Evolutionary conservation across 179 eudicot genomes (phyloP).

Genomic region (Drosera spatulata): DNA sequence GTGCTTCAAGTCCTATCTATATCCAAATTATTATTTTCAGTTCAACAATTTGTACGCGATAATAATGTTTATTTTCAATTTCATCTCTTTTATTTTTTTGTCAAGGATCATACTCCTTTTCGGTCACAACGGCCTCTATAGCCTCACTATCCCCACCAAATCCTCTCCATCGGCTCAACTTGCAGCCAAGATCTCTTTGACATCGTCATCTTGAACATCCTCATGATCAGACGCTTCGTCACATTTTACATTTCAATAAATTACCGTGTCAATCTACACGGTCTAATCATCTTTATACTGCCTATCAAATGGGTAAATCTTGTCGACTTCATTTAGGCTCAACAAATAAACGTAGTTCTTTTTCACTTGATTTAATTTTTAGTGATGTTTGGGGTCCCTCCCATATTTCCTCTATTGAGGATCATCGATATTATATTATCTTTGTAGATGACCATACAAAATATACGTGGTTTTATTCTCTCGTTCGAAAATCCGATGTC

Average conservation of each 20-base stretch:
- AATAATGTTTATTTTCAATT: neutral
- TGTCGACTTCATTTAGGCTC: neutral
- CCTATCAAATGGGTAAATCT: too few species aligned
- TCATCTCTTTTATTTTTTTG: neutral
- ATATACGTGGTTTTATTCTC: neutral
- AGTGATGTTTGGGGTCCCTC: neutral
- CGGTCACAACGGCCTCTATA: neutral
- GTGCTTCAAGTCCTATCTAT: neutral
- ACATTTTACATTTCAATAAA: too few species aligned
- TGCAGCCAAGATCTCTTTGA: neutral
- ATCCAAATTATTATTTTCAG: neutral
- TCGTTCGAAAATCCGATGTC: neutral
- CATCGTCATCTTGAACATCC: neutral
- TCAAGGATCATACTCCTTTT: neutral
- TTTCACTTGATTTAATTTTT: neutral
- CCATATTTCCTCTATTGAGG: neutral
- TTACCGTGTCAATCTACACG: too few species aligned
- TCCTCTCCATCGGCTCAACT: too few species aligned
- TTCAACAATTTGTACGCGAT: neutral
- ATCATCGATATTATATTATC: neutral
- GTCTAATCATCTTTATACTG: too few species aligned
- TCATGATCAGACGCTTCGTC: too few species aligned
- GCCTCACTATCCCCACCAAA: too few species aligned
- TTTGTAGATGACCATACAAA: neutral
- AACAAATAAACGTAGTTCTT: neutral